Percentiles rank a stretch among this genome's conserved stretches.
Conservation (phyloP, 2,329 filamentous ascomycete species). For the Penicillium sclerotigenum region DNA sequence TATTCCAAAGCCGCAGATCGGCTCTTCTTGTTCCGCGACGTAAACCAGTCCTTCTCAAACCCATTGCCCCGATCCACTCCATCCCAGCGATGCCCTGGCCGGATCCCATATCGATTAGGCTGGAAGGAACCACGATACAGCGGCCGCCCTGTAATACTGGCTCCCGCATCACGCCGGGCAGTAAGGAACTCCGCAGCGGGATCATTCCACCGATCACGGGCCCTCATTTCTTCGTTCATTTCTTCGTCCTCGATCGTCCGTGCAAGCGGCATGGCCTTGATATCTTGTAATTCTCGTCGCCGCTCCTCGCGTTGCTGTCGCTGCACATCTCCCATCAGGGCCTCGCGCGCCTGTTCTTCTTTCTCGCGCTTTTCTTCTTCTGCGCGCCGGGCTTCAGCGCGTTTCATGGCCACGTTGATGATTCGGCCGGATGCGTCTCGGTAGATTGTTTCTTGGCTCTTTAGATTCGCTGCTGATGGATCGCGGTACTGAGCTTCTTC, state of each 20-base stretch:
- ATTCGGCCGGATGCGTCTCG: constrained; percentile 92
- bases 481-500: constrained; percentile 45
- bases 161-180: constrained; percentile 46
- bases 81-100: constrained; percentile 92
- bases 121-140: constrained; percentile 75
- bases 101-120: constrained; percentile 91
- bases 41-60: constrained; percentile 91
- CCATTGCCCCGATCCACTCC: constrained; percentile 92
- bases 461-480: constrained; percentile 37
- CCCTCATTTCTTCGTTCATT: constrained; percentile 79
- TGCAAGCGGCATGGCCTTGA: constrained; percentile 76
- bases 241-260: constrained; percentile 78
- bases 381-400: constrained; percentile 78
- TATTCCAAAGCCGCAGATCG: constrained; percentile 80
- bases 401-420: constrained; percentile 87
- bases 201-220: constrained; percentile 82
- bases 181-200: constrained; percentile 78
- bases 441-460: constrained; percentile 80
- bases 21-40: constrained; percentile 72
- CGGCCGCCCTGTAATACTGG: constrained; percentile 56
- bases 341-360: constrained; percentile 64
- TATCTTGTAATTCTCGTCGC: constrained; percentile 70
- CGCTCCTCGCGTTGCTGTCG: constrained; percentile 62
- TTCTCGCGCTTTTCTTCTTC: constrained; percentile 67
- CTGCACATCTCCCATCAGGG: constrained; percentile 83